Evolutionary conservation across 441 rosid species (phyloP), one percentile per base, ranked within the genome.

Genomic region (Erodium trifolium): DNA sequence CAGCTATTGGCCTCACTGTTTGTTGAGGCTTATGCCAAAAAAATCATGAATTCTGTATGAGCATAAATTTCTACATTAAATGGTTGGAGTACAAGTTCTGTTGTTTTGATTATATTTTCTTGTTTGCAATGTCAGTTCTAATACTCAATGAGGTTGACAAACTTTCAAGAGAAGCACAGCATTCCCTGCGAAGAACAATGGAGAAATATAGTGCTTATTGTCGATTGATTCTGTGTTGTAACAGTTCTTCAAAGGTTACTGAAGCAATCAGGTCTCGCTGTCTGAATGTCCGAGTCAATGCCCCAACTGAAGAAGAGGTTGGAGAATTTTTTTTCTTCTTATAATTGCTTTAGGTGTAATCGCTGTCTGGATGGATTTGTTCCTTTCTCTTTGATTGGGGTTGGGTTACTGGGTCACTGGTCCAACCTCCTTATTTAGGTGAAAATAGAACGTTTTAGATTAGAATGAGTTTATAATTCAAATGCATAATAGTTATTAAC

Each of bases 111-210:
- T 67, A 70, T 65, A 14, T 67, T 63, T 63, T 68, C 31, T 11
- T 55, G 14, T 70, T 19, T 57, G 63, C 8, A 5, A 74, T 76
- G 73, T 66, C 83, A 93, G 99, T 93, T 67, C 73, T 91, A 65
- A 92, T 93, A 72, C 88, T 93, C 73, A 91, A 93, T 82, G 99
- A 93, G 82, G 99, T 91, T 66, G 96, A 89, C 93, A 93, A 88
- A 78, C 97, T 93, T 67, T 93, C 96, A 59, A 86, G 99, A 84
- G 97, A 91, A 82, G 99, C 99, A 10, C 99, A 93, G 5, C 96
- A 91, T 83, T 87, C 99, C 77, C 92, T 91, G 39, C 88, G 99
- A 67, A 85, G 97, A 83, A 91, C 99, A 41, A 93, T 93, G 97
- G 99, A 93, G 91, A 93, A 93, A 70, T 91, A 93, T 69, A 91